Conservation (phyloP, 257 asterid species). For the Cinchona pubescens region DNA sequence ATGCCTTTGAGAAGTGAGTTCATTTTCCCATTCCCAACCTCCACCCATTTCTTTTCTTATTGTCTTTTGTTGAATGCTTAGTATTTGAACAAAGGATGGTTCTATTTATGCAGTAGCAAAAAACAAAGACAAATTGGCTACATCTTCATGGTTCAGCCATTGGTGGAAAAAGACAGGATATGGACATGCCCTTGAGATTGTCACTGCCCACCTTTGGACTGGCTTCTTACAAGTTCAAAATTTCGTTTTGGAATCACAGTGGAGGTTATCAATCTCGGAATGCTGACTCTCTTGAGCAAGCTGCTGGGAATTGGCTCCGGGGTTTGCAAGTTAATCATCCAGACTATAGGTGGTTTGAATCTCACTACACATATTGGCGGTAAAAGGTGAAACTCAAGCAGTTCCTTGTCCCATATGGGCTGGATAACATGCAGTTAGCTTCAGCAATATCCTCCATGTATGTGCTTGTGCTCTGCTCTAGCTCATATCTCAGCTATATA, state of each 20-base stretch:
- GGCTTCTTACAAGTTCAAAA: conserved; percentile 70
- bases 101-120: conserved; percentile 17
- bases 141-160: conserved; percentile 30
- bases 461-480: background rate
- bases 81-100: background rate
- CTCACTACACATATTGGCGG: conserved; percentile 51
- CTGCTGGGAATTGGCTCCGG: conserved; percentile 80
- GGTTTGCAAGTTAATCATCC: conserved; percentile 65
- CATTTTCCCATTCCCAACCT: background rate
- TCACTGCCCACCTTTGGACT: conserved; percentile 72
- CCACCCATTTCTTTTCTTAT: background rate
- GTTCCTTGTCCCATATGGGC: background rate
- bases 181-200: conserved; percentile 38
- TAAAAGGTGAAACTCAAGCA: conserved; percentile 21
- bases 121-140: conserved; percentile 13
- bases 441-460: background rate
- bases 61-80: background rate
- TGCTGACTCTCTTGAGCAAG: conserved; percentile 50
- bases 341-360: conserved; percentile 58
- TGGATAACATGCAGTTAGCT: background rate
- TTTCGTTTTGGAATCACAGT: conserved; percentile 45
- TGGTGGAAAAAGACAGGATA: conserved; percentile 31
- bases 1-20: conserved; percentile 60
- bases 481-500: background rate
- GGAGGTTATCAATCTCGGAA: conserved; percentile 54